Evolutionary conservation across 139 green algal genomes (phyloP), one percentile per base, ranked within the genome.

Genomic region (Closterium sp.): DNA sequence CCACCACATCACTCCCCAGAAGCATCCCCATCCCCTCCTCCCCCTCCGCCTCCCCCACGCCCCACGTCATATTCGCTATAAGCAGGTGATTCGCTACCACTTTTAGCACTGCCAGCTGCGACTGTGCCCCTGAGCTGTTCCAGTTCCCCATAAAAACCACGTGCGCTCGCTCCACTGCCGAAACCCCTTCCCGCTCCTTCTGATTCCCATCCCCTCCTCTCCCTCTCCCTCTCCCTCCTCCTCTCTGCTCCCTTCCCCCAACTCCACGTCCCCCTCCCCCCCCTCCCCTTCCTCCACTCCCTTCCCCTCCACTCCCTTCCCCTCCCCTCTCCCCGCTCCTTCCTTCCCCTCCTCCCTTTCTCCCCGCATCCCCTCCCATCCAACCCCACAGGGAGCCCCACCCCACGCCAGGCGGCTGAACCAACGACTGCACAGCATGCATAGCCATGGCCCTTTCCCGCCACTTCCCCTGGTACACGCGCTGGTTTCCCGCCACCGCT

Each of bases 1-100:
- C 31, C 23, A 87, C 87, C 33, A 83, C 87, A 38, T 91, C 87
- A 83, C 34, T 38, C 87, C 16, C 69, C 87, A 35, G 33, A 6
- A 91, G 2, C 6, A 38, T 33, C 0, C 87, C 87, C 55, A 87
- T 84, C 25, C 34, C 81, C 28, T 91, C 87, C 35, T 91, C 87
- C 55, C 55, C 55, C 55, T 76, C 55, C 12, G 55, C 55, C 55
- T 76, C 55, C 16, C 55, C 55, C 55, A 76, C 55, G 55, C 55
- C 55, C 55, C 55, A 76, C 55, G 55, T 76, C 55, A 76, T 16
- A 76, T 76, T 76, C 55, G 55, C 55, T 76, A 76, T 76, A 76
- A 76, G 55, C 55, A 76, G 55, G 25, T 76, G 55, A 16, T 76
- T 76, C 55, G 55, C 55, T 76, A 76, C 55, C 55, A 76, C 55